Conservation (phyloP, 352 stramenopile genomes). For the Globisporangium recalcitrans region DNA sequence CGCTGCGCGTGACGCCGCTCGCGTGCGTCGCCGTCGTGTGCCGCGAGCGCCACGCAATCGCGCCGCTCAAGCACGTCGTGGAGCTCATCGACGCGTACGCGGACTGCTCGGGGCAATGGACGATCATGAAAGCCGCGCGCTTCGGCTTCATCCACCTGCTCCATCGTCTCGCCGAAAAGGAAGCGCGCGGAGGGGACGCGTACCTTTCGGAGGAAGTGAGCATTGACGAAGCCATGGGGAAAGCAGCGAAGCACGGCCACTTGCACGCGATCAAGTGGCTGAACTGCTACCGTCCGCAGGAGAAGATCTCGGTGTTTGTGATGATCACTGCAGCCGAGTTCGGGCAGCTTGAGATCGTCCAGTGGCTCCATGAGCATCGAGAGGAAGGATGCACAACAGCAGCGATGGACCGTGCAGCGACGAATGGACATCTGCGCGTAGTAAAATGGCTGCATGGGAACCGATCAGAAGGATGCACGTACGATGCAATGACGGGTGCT, state of each 20-base stretch:
- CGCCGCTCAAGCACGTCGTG: conserved; percentile 35
- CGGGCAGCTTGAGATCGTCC: conserved; percentile 27
- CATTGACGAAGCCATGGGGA: conserved; percentile 32
- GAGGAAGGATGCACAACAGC: conserved; percentile 23
- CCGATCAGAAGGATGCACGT: conserved; percentile 30
- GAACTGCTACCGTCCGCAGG: conserved; percentile 23
- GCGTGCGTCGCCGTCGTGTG: conserved; percentile 21
- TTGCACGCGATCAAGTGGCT: conserved; percentile 29
- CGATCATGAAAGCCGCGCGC: conserved; percentile 31
- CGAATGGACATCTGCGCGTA: conserved; percentile 31
- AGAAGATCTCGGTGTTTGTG: conserved; percentile 32
- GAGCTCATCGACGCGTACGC: conserved; percentile 29
- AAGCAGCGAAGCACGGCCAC: conserved; percentile 32
- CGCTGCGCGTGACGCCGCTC: conserved; percentile 9
- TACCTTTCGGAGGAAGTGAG: conserved; percentile 20
- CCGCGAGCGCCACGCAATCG: conserved; percentile 14
- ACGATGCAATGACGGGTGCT: conserved; percentile 35
- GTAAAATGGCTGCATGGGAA: conserved; percentile 38
- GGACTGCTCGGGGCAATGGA: conserved; percentile 35
- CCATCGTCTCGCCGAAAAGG: conserved; percentile 24
- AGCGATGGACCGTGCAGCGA: conserved; percentile 37
- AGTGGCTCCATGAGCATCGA: conserved; percentile 29
- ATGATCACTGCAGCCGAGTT: conserved; percentile 32
- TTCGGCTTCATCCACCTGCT: conserved; percentile 38
- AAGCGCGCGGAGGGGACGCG: conserved; percentile 6